These are phyloP conservation scores for Oidium heveae DNA, from an alignment of 2,329 filamentous ascomycete genomes.

Conservation along the genomic window DNA sequence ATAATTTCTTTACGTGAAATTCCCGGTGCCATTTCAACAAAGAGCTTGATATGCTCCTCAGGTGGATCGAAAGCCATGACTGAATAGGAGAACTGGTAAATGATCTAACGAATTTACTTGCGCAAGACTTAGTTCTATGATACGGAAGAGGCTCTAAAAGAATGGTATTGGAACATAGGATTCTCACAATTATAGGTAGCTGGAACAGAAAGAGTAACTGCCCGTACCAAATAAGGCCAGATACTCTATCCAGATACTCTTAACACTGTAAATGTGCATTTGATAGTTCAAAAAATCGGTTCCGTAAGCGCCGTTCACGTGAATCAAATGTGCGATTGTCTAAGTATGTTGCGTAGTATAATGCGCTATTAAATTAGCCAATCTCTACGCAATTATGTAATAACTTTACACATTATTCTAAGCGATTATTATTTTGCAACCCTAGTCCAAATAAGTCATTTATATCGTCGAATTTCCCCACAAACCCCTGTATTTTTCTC, in stretches of 20 bases:
- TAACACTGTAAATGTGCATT: no score
- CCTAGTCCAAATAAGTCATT: no score
- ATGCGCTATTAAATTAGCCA: no score
- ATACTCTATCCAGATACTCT: background rate
- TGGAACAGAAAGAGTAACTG: background rate
- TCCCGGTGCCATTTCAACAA: constrained; percentile 2
- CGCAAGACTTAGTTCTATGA: background rate
- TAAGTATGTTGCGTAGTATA: no score
- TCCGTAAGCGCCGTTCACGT: background rate
- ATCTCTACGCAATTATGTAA: no score
- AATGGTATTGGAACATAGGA: background rate
- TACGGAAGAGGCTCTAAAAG: background rate
- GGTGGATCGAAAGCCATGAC: background rate
- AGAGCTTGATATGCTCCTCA: background rate
- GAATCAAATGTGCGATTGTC: background rate
- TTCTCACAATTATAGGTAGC: no score
- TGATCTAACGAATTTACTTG: background rate
- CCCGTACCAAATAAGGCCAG: background rate
- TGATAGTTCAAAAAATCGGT: no score
- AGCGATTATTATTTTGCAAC: no score
- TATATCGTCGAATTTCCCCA: no score
- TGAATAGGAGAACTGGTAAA: background rate
- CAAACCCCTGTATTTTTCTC: no score
- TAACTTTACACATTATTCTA: no score
- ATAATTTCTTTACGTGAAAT: constrained; percentile 7